These are phyloP conservation scores for Agrocybe chaxingu DNA, from an alignment of 768 basidiomycete species.

Conservation along the genomic window DNA sequence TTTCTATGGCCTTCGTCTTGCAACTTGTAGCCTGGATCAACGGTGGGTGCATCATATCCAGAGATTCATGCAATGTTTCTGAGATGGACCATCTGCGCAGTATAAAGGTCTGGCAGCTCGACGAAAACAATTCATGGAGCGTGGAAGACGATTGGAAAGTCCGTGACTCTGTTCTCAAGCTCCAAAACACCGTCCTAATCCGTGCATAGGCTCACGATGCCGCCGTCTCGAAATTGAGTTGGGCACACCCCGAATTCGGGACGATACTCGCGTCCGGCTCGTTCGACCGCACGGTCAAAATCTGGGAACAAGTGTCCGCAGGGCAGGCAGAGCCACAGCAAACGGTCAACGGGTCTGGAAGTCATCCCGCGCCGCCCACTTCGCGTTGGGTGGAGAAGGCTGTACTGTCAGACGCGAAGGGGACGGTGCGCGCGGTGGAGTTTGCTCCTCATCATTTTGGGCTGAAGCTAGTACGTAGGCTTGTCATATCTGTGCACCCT, in stretches of 20 bases:
- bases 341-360: constrained; percentile 17
- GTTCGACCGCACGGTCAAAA: constrained; percentile 88
- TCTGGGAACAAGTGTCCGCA: constrained; percentile 74
- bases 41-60: constrained; percentile 38
- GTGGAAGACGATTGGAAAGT: constrained; percentile 93
- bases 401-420: constrained; percentile 77
- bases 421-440: constrained; percentile 81
- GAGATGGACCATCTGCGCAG: constrained; percentile 30
- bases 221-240: constrained; percentile 76
- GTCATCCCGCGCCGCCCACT: constrained; percentile 11
- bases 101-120: constrained; percentile 84
- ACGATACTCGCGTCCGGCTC: constrained; percentile 82
- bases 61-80: constrained; percentile 12
- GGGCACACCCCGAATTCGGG: constrained; percentile 94
- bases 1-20: constrained; percentile 81
- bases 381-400: constrained; percentile 74
- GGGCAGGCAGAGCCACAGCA: constrained; percentile 26
- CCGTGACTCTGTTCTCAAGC: constrained; percentile 10
- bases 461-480: constrained; percentile 69
- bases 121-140: constrained; percentile 76
- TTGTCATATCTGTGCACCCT: background rate
- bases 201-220: constrained; percentile 90
- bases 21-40: constrained; percentile 82
- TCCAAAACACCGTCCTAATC: background rate
- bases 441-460: constrained; percentile 89